Conservation (phyloP, 2,329 filamentous ascomycete species). For the Neocatenulostroma microsporum region DNA sequence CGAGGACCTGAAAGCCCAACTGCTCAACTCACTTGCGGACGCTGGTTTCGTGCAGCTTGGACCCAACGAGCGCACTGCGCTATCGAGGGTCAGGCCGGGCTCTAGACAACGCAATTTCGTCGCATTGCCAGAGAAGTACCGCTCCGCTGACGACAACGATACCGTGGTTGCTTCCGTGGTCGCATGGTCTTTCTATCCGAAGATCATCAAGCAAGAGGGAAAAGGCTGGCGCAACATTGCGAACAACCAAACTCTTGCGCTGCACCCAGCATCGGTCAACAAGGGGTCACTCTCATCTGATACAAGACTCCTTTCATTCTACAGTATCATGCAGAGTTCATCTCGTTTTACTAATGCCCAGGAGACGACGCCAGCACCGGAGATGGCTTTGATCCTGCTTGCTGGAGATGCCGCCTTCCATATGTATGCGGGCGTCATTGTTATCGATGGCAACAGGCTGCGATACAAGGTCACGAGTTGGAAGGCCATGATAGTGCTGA, state of each 20-base stretch:
- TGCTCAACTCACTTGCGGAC: slow-evolving; percentile 76
- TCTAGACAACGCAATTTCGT: slow-evolving; percentile 66
- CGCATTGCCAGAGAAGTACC: slow-evolving; percentile 66
- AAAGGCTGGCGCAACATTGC: slow-evolving; percentile 86
- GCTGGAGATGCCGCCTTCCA: slow-evolving; percentile 86
- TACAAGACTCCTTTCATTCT: slow-evolving; percentile 82
- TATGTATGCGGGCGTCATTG: slow-evolving; percentile 79
- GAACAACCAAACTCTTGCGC: slow-evolving; percentile 82
- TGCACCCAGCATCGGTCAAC: slow-evolving; percentile 87
- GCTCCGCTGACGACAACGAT: slow-evolving; percentile 73
- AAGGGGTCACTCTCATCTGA: slow-evolving; percentile 44
- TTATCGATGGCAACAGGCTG: slow-evolving; percentile 79
- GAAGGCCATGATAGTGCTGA: slow-evolving; percentile 86
- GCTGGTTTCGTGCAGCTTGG: slow-evolving; percentile 74
- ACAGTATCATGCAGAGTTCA: slow-evolving; percentile 91
- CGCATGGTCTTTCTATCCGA: slow-evolving; percentile 93
- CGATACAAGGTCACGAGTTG: slow-evolving; percentile 79
- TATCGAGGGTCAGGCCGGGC: slow-evolving; percentile 62
- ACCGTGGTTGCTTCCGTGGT: slow-evolving; percentile 71
- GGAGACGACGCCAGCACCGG: slow-evolving; percentile 58
- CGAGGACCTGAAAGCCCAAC: slow-evolving; percentile 89
- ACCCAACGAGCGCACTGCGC: slow-evolving; percentile 58
- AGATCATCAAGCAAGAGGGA: slow-evolving; percentile 73
- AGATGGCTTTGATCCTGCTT: slow-evolving; percentile 73
- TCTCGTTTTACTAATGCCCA: slow-evolving; percentile 82